phyloP scores from a whole-genome alignment of 305 asterid species.

The Fraxinus sp. region DNA sequence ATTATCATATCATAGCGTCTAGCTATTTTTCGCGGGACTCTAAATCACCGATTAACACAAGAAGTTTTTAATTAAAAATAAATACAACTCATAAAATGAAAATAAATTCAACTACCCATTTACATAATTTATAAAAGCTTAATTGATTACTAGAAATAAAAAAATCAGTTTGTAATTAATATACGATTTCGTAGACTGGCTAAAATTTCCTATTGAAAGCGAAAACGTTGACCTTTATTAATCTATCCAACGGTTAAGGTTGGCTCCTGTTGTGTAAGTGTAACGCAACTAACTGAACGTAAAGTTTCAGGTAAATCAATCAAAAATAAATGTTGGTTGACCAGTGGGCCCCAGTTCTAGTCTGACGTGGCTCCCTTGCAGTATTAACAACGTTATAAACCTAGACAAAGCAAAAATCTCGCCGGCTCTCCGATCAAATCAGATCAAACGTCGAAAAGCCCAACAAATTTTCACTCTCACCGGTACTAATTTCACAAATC shows the following conservation, averaged over 20 bases:
- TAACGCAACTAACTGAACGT: background rate
- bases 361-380: slow-evolving; percentile 29
- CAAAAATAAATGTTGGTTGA: background rate
- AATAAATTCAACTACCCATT: background rate
- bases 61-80: background rate
- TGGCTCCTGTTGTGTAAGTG: background rate
- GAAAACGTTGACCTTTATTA: background rate
- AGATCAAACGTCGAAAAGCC: slow-evolving; percentile 15
- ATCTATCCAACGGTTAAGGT: background rate
- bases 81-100: background rate
- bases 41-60: background rate
- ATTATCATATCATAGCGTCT: background rate
- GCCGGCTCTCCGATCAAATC: slow-evolving; percentile 37
- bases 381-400: background rate
- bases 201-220: background rate
- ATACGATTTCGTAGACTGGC: background rate
- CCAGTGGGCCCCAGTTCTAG: background rate
- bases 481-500: slow-evolving; percentile 4
- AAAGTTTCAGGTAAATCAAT: background rate
- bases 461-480: background rate
- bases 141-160: background rate
- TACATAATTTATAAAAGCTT: background rate
- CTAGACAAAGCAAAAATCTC: slow-evolving; percentile 22
- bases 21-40: background rate
- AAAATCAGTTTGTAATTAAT: background rate